Evolutionary conservation across 176 grass and related monocot genomes (phyloP).

Genomic region (Juncus inflexus): DNA sequence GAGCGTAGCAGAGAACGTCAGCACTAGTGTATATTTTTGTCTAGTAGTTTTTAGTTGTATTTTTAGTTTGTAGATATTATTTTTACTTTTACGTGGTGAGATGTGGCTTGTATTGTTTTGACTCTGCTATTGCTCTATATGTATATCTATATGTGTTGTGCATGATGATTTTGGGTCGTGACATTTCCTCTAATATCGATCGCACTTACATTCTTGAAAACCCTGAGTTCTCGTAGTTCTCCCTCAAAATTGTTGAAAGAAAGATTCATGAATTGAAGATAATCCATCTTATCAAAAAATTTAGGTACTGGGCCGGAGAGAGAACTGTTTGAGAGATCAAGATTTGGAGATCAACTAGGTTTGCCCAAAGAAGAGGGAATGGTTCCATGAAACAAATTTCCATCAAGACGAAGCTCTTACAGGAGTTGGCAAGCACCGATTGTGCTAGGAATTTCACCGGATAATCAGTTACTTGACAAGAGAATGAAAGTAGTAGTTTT

Average conservation of each 20-base stretch:
- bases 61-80: no score
- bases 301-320: neutral
- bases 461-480: slow-evolving; percentile 16
- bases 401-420: slow-evolving; percentile 22
- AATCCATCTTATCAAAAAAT: neutral
- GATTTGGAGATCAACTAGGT: slow-evolving; percentile 9
- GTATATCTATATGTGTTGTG: no score
- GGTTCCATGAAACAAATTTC: slow-evolving; percentile 31
- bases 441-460: slow-evolving; percentile 35
- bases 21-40: no score
- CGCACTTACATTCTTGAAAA: slow-evolving; percentile 34
- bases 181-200: slow-evolving; percentile 31
- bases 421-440: slow-evolving; percentile 25
- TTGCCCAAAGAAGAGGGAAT: slow-evolving; percentile 34
- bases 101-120: no score
- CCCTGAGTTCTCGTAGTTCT: slow-evolving; percentile 28
- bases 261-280: slow-evolving; percentile 3
- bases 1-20: no score
- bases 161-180: no score
- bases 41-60: no score
- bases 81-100: no score
- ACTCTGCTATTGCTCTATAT: no score
- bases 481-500: neutral
- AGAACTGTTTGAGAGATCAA: slow-evolving; percentile 25
- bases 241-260: slow-evolving; percentile 40